phyloP scores from a whole-genome alignment of 495 filamentous ascomycete species.

The Daldinia childiae region DNA sequence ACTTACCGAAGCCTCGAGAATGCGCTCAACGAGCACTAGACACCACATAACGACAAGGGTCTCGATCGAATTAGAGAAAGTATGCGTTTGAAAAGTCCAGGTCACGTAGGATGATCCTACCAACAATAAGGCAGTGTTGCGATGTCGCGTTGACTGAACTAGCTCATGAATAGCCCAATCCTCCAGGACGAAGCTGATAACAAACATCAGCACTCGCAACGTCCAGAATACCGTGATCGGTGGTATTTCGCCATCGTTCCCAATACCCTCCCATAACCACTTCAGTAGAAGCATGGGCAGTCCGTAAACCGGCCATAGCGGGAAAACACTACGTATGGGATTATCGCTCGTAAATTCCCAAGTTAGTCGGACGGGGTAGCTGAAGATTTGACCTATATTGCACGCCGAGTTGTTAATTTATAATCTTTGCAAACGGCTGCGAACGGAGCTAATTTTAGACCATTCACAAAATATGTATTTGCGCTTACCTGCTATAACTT shows the following conservation, averaged over 20 bases:
- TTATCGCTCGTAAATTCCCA: constrained; percentile 92
- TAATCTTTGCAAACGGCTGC: no score
- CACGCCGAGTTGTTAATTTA: constrained; percentile 31
- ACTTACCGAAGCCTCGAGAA: constrained; percentile 77
- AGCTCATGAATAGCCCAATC: constrained; percentile 97
- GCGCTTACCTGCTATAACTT: constrained; percentile 90
- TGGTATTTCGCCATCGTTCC: constrained; percentile 65
- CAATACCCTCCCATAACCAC: constrained; percentile 79
- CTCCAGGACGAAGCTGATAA: constrained; percentile 92
- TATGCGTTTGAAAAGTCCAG: constrained; percentile 98
- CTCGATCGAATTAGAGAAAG: constrained; percentile 97
- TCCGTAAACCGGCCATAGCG: constrained; percentile 93
- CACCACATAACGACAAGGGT: constrained; percentile 92
- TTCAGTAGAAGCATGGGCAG: constrained; percentile 89
- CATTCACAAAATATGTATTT: not conserved
- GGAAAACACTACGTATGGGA: constrained; percentile 94
- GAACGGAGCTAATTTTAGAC: not conserved
- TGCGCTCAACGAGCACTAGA: constrained; percentile 86
- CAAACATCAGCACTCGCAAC: constrained; percentile 87
- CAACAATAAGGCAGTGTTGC: constrained; percentile 75
- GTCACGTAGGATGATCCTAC: constrained; percentile 97
- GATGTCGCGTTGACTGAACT: constrained; percentile 75
- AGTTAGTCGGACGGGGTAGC: constrained; percentile 82
- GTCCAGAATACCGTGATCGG: constrained; percentile 88
- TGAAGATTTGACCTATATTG: constrained; percentile 82